Conservation (phyloP, 2,329 filamentous ascomycete species). For the Clarireedia homoeocarpa region DNA sequence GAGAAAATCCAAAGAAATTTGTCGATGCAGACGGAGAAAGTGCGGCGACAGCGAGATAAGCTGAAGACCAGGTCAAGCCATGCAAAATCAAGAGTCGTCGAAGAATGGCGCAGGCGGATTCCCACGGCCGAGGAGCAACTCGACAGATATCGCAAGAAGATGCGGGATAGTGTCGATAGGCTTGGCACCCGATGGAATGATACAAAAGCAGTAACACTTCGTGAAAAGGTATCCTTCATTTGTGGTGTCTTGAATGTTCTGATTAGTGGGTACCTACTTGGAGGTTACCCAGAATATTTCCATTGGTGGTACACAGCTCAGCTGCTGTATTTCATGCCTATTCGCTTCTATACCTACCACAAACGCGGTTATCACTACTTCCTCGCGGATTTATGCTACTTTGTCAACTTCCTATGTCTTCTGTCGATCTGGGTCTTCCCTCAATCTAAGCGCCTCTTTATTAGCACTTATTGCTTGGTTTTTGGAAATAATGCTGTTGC, state of each 20-base stretch:
- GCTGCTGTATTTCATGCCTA: constrained; percentile 92
- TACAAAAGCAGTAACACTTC: constrained; percentile 75
- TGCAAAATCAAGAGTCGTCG: constrained; percentile 83
- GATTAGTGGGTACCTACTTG: constrained; percentile 88
- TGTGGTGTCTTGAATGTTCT: constrained; percentile 96
- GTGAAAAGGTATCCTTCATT: constrained; percentile 95
- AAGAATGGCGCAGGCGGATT: constrained; percentile 82
- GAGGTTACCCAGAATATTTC: constrained; percentile 76
- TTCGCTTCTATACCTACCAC: constrained; percentile 87
- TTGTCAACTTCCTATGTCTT: constrained; percentile 81
- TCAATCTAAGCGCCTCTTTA: constrained; percentile 81
- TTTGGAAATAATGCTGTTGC: constrained; percentile 96
- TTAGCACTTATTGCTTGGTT: constrained; percentile 83
- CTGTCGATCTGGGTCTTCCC: constrained; percentile 88
- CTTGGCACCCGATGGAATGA: constrained; percentile 82
- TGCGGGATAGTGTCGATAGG: constrained; percentile 84
- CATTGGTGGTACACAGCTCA: constrained; percentile 89
- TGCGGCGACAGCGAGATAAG: constrained; percentile 73
- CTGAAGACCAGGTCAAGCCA: constrained; percentile 67
- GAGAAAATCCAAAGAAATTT: constrained; percentile 84
- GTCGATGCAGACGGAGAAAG: constrained; percentile 74
- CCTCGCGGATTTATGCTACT: constrained; percentile 94
- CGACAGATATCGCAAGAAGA: constrained; percentile 79
- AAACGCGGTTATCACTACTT: constrained; percentile 94
- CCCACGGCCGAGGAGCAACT: constrained; percentile 87